Percentiles rank a stretch among this genome's conserved stretches.
Evolutionary conservation across 2,329 filamentous ascomycete species (phyloP).

Genomic region (Metarhizium sp.): DNA sequence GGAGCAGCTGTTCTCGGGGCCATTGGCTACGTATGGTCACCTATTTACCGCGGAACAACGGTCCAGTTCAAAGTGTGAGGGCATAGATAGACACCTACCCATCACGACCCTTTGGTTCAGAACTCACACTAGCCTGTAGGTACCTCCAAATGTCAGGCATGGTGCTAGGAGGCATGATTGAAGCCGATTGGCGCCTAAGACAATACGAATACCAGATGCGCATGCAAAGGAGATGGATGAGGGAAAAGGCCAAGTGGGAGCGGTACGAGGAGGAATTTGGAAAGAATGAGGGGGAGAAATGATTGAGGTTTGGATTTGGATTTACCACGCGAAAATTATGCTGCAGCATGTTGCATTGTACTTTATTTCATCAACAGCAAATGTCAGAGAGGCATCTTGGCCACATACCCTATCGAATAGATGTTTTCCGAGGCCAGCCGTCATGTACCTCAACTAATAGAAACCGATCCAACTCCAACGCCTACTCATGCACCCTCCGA

Average conservation of each 20-base stretch:
- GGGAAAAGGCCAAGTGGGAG: conserved; percentile 61
- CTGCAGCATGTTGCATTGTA: background rate
- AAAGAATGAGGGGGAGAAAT: conserved; percentile 29
- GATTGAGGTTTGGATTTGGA: background rate
- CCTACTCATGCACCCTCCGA: conserved; percentile 11
- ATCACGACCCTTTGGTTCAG: background rate
- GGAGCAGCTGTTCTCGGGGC: conserved; percentile 53
- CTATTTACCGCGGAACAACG: conserved; percentile 62
- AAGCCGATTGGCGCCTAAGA: conserved; percentile 61
- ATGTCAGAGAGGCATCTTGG: background rate
- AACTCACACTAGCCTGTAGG: conserved; percentile 29
- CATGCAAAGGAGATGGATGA: conserved; percentile 51
- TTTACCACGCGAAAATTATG: background rate
- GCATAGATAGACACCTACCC: conserved; percentile 7
- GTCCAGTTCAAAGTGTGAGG: conserved; percentile 69
- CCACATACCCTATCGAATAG: background rate
- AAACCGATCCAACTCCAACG: conserved; percentile 20
- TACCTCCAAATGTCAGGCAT: conserved; percentile 81
- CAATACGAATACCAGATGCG: conserved; percentile 58
- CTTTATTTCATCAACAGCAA: background rate
- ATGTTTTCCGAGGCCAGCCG: background rate
- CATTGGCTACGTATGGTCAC: conserved; percentile 54
- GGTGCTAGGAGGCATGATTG: conserved; percentile 69
- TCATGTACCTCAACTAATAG: background rate
- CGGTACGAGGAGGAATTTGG: conserved; percentile 53